Conservation (phyloP, 2,329 filamentous ascomycete species). For the Xylaria sp. region DNA sequence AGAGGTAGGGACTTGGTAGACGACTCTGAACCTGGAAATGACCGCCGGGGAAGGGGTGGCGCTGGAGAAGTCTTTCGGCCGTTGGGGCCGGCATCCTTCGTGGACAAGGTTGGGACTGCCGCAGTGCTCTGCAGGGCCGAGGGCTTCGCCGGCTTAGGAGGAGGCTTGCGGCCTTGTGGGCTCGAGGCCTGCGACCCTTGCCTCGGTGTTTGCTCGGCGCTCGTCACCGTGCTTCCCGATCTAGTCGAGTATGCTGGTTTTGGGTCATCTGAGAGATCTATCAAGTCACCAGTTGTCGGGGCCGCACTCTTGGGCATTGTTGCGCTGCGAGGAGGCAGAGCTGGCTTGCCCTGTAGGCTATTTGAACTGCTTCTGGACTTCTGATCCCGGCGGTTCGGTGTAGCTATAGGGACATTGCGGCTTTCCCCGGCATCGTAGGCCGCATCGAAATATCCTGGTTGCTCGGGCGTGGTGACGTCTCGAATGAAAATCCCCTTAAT, state of each 20-base stretch:
- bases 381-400: conserved; percentile 23
- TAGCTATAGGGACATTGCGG: conserved; percentile 37
- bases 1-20: conserved; percentile 40
- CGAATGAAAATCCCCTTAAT: conserved; percentile 92
- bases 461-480: conserved; percentile 87
- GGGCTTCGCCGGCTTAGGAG: conserved; percentile 68
- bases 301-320: conserved; percentile 48
- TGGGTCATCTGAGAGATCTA: conserved; percentile 69
- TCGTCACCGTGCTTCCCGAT: conserved; percentile 46
- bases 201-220: conserved; percentile 9
- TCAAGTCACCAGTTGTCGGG: conserved; percentile 66
- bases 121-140: conserved; percentile 61
- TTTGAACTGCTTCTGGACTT: conserved; percentile 39
- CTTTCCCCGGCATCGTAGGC: conserved; percentile 50
- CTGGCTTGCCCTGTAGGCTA: conserved; percentile 45
- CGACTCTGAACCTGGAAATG: conserved; percentile 39
- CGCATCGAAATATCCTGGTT: conserved; percentile 81
- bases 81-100: conserved; percentile 23
- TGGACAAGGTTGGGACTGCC: conserved; percentile 35
- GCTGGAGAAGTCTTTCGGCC: conserved; percentile 45
- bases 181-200: conserved; percentile 47
- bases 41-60: conserved; percentile 54
- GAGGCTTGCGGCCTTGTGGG: conserved; percentile 50
- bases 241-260: conserved; percentile 53
- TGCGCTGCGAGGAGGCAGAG: conserved; percentile 50